Percentiles rank a stretch among this genome's conserved stretches.
Evolutionary conservation across 768 basidiomycete genomes (phyloP).

Genomic region (Mycena leptocephala): DNA sequence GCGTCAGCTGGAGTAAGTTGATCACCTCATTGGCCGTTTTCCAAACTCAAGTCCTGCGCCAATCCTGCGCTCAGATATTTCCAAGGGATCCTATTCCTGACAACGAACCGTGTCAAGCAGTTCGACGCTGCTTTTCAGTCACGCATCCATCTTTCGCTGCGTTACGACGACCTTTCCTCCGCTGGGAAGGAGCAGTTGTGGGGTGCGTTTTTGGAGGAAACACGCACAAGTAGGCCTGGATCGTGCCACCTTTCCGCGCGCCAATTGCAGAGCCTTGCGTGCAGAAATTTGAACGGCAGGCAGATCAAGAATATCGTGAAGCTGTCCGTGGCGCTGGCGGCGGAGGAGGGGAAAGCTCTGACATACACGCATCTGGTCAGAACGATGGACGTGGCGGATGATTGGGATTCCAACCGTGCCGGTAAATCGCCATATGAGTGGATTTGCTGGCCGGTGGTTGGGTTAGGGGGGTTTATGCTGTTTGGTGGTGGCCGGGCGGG

Average conservation of each 20-base stretch:
- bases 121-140: conserved; percentile 33
- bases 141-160: conserved; percentile 23
- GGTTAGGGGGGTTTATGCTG: too few relatives aligned
- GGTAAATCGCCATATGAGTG: too few relatives aligned
- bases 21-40: not conserved
- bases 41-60: not conserved
- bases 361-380: conserved; percentile 6
- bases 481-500: too few relatives aligned
- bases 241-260: not conserved
- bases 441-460: too few relatives aligned
- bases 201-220: conserved; percentile 21
- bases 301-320: conserved; percentile 28
- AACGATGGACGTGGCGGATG: not conserved
- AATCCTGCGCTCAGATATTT: too few relatives aligned
- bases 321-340: conserved; percentile 5
- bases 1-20: conserved; percentile 34
- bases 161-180: conserved; percentile 5
- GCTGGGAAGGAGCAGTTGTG: conserved; percentile 21
- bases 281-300: conserved; percentile 15
- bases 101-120: conserved; percentile 47
- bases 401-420: not conserved
- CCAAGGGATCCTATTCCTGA: conserved; percentile 50
- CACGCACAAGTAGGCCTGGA: not conserved
- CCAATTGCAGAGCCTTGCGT: conserved; percentile 4
- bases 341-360: not conserved